These are phyloP conservation scores for Lentinula lateritia DNA, from an alignment of 768 basidiomycete genomes.

Conservation along the genomic window DNA sequence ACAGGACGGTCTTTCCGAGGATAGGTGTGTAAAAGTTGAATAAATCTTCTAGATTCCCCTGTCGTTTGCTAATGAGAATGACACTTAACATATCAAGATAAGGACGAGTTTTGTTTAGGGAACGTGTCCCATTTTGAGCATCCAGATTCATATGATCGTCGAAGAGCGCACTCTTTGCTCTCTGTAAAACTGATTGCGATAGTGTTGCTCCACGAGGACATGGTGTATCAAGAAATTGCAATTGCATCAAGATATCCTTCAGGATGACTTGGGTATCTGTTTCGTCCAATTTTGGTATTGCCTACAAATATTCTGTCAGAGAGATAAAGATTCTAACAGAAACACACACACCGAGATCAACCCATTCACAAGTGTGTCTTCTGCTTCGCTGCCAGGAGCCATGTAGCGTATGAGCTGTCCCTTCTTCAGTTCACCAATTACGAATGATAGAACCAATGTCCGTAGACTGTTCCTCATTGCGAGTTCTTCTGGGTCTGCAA, in stretches of 20 bases:
- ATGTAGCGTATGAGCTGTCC: constrained; percentile 35
- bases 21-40: constrained; percentile 44
- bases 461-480: constrained; percentile 52
- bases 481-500: constrained; percentile 37
- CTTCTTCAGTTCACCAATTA: constrained; percentile 45
- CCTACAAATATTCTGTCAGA: constrained; percentile 29
- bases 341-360: constrained; percentile 39
- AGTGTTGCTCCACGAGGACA: constrained; percentile 17
- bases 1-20: constrained; percentile 40
- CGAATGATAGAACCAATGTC: constrained; percentile 53
- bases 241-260: constrained; percentile 44
- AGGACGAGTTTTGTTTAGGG: constrained; percentile 39
- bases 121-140: constrained; percentile 17
- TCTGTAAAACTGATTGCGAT: constrained; percentile 27
- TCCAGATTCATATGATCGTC: constrained; percentile 12
- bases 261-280: constrained; percentile 42
- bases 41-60: constrained; percentile 38
- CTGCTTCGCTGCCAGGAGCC: constrained; percentile 40
- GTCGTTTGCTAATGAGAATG: constrained; percentile 33
- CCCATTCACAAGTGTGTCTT: constrained; percentile 41
- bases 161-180: constrained; percentile 27
- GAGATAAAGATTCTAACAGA: background rate
- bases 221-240: constrained; percentile 36
- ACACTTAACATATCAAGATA: constrained; percentile 33
- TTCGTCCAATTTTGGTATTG: constrained; percentile 37